Conservation (phyloP, 2,329 filamentous ascomycete species). For the Exophiala lecanii-corni region DNA sequence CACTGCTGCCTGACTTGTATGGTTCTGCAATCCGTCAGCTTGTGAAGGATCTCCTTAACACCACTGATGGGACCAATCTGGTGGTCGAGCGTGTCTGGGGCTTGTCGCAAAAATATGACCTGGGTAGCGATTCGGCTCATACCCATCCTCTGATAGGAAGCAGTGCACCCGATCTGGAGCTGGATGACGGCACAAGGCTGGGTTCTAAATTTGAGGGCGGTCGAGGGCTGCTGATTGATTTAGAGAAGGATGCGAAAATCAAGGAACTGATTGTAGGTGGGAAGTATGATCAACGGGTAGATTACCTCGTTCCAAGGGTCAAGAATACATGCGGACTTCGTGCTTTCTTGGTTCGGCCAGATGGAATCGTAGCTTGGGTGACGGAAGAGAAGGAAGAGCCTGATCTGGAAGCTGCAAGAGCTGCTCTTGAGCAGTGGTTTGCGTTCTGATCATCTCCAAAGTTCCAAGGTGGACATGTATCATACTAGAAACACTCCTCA, state of each 20-base stretch:
- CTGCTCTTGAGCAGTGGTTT: slow-evolving; percentile 13
- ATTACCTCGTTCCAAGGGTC: slow-evolving; percentile 1
- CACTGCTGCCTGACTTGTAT: slow-evolving; percentile 30
- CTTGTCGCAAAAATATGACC: slow-evolving; percentile 32
- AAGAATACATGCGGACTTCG: slow-evolving; percentile 6
- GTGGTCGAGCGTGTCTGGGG: slow-evolving; percentile 33
- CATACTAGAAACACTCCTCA: no score
- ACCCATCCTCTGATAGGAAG: slow-evolving; percentile 33
- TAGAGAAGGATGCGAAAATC: background rate
- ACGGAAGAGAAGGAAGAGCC: slow-evolving; percentile 6
- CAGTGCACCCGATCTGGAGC: slow-evolving; percentile 36
- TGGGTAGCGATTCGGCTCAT: slow-evolving; percentile 20
- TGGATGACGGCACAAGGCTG: slow-evolving; percentile 27
- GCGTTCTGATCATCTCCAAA: no score
- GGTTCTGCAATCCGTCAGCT: slow-evolving; percentile 25
- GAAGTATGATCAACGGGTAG: slow-evolving; percentile 1
- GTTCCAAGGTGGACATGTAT: no score
- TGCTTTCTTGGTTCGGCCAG: slow-evolving; percentile 20
- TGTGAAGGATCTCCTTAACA: slow-evolving; percentile 13
- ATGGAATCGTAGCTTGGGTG: slow-evolving; percentile 16
- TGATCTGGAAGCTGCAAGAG: slow-evolving; percentile 8
- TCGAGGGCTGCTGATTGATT: slow-evolving; percentile 24
- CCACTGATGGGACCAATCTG: slow-evolving; percentile 11
- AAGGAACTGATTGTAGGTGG: background rate
- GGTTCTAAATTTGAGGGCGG: slow-evolving; percentile 31